Percentiles rank a stretch among this genome's conserved stretches.
Conservation (phyloP, 192 early-diverging fungal genomes). For the Coemansia sp. region DNA sequence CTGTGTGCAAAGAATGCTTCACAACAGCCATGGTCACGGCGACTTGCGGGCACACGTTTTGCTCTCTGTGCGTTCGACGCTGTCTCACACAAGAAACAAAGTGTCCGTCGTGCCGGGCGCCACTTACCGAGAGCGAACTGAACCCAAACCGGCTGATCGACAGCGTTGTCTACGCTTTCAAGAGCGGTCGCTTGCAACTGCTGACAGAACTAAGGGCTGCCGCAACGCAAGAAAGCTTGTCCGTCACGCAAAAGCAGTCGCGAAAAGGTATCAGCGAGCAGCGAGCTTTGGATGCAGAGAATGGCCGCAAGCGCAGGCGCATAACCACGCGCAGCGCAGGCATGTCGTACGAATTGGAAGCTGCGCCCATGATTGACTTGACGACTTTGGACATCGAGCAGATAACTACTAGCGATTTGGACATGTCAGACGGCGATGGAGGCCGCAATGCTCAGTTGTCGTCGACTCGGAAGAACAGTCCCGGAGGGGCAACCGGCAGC, state of each 20-base stretch:
- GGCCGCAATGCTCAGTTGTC: background rate
- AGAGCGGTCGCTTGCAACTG: constrained; percentile 23
- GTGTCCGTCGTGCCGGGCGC: constrained; percentile 66
- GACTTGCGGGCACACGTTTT: constrained; percentile 73
- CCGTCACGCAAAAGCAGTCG: background rate
- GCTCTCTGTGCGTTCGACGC: constrained; percentile 70
- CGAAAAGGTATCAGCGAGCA: background rate
- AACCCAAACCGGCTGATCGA: constrained; percentile 44
- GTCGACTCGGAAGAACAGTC: background rate
- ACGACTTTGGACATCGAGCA: constrained; percentile 13
- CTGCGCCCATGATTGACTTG: constrained; percentile 4
- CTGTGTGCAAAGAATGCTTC: constrained; percentile 74
- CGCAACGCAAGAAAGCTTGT: too few species aligned
- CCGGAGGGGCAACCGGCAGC: background rate
- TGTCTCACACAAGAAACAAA: constrained; percentile 56
- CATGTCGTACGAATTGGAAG: background rate
- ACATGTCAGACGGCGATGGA: background rate
- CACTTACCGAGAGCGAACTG: constrained; percentile 34
- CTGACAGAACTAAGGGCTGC: constrained; percentile 12
- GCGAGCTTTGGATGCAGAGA: background rate
- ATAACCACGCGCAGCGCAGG: constrained; percentile 11
- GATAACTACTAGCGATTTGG: constrained; percentile 7
- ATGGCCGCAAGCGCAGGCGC: constrained; percentile 19
- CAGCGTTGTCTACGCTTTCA: constrained; percentile 29
- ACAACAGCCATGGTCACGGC: constrained; percentile 58